Conservation (phyloP, 345 rosid genomes). For the Brassica cretica region DNA sequence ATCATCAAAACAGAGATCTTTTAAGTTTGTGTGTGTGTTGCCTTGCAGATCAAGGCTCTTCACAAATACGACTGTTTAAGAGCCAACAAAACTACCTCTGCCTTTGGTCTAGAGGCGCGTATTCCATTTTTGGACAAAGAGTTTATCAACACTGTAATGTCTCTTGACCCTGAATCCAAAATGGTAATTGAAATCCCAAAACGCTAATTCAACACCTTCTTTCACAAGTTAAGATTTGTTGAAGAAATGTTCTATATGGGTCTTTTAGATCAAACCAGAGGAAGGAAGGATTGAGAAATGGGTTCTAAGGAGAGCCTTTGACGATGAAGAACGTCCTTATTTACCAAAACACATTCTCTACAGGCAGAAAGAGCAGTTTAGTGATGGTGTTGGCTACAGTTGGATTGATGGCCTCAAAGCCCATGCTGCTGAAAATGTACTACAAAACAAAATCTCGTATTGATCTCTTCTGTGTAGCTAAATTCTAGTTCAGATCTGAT, state of each 20-base stretch:
- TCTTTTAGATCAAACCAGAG: constrained; percentile 58
- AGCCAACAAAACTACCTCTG: constrained; percentile 94
- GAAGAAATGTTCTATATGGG: background rate
- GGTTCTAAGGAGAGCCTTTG: constrained; percentile 84
- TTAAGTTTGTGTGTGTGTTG: background rate
- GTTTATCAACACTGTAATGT: constrained; percentile 76
- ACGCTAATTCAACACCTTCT: background rate
- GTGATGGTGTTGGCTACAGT: constrained; percentile 95
- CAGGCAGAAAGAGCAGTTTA: constrained; percentile 96
- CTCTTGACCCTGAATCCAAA: constrained; percentile 81
- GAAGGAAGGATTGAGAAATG: constrained; percentile 82
- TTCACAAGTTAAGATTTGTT: background rate
- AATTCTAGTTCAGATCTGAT: background rate
- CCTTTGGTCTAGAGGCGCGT: constrained; percentile 93
- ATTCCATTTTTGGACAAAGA: constrained; percentile 93
- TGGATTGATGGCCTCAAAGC: constrained; percentile 98
- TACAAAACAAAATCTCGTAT: background rate
- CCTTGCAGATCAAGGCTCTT: constrained; percentile 79
- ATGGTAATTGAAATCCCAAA: constrained; percentile 47
- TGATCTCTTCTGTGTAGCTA: background rate
- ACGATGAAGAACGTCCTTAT: constrained; percentile 80
- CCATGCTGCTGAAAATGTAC: constrained; percentile 72
- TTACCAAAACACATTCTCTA: constrained; percentile 91
- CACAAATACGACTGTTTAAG: constrained; percentile 89
- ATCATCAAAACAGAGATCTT: background rate